These are phyloP conservation scores for Lasiodiplodia citricola DNA, from an alignment of 2,329 filamentous ascomycete species.

Conservation along the genomic window DNA sequence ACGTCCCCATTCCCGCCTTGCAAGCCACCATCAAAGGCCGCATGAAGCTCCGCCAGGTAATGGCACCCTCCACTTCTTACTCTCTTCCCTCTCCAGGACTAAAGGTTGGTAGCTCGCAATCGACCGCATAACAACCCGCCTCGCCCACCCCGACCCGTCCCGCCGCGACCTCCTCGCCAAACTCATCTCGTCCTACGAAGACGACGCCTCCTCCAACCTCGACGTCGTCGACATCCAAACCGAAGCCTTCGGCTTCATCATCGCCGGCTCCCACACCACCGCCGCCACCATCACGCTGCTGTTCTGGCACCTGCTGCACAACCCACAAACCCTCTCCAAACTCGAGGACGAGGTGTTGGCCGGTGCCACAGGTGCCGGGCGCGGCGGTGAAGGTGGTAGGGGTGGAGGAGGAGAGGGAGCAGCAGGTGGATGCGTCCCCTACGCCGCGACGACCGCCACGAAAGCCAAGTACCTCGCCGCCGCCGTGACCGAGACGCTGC, in stretches of 20 bases:
- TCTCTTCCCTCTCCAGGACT: too few relatives aligned
- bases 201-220: too few relatives aligned
- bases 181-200: background rate
- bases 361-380: too few relatives aligned
- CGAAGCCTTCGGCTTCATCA: conserved; percentile 26
- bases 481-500: conserved; percentile 4
- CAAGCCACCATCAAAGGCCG: conserved; percentile 1
- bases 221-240: conserved; percentile 19
- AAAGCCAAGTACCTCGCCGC: background rate
- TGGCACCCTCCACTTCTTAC: too few relatives aligned
- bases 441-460: background rate
- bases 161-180: conserved; percentile 10
- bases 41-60: conserved; percentile 8
- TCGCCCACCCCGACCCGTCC: background rate
- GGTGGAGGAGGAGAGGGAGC: background rate
- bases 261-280: conserved; percentile 27
- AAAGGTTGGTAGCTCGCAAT: conserved; percentile 12
- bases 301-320: conserved; percentile 18
- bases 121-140: background rate
- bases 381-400: background rate
- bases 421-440: background rate
- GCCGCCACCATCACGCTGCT: conserved; percentile 15
- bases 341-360: background rate
- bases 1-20: background rate
- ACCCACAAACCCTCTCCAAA: background rate